Base-by-base conservation (phyloP, 2,329 filamentous ascomycete species). In the Fonsecaea pugnacius region DNA sequence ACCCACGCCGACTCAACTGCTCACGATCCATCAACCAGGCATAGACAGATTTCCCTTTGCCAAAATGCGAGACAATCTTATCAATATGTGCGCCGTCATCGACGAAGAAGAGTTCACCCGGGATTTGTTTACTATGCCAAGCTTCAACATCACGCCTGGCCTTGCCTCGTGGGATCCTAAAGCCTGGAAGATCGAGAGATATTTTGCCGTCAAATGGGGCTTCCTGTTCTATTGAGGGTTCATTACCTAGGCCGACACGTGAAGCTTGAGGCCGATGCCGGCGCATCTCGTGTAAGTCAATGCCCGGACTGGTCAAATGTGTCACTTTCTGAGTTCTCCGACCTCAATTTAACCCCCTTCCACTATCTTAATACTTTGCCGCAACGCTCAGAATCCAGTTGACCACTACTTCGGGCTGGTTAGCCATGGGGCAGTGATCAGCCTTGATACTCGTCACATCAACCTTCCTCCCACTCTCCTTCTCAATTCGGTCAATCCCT, bases 41-140 rank as follows among this genome's bases (percentile, higher is more conserved):
- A 73, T 79, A 57, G 78, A 79, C 62, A 73, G 76, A 24, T 75
- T 79, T 35, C 77, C 77, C 2, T 78, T 79, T 59, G 76, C 76
- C 6, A 71, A 70, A 32, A 74, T 79, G 71, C 70, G 78, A 16
- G 75, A 79, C 52, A 74, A 72, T 48, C 60, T 79, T 46, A 79
- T 80, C 43, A 63, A 51, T 9, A 58, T 67, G 21, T 57, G 57
- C 3, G 65, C 67, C 35, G 4, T 36, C 2, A 60, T 79, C 33
- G 75, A 80, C 66, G 72, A 77, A n/a, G 76, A 78, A 27, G 74
- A 77, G 5, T 71, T 80, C 12, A 30, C 75, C 33, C 63, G 60
- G 10, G 77, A 78, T 63, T n/a, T 78, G 4, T 73, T 74, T 52
- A 70, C 70, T 12, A 72, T 73, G 67, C 70, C 70, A 9, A 76